Evolutionary conservation across 192 early-diverging fungal genomes (phyloP).

Genomic region (Gigaspora rosea): DNA sequence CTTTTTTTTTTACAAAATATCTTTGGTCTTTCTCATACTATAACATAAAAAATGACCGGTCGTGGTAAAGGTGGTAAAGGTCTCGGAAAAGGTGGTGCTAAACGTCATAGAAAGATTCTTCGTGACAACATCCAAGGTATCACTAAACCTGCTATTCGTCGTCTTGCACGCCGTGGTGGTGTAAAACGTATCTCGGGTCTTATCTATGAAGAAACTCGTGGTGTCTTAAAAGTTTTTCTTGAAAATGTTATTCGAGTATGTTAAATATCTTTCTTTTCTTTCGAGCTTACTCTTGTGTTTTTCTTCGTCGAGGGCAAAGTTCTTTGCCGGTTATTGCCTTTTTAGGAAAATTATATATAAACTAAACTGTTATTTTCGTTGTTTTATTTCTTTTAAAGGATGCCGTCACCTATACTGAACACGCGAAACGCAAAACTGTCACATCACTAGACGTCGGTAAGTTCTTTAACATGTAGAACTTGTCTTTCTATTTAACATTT

Average conservation of each 20-base stretch:
- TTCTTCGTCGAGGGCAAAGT: background rate
- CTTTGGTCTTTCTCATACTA: background rate
- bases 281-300: background rate
- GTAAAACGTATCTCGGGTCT: constrained; percentile 99
- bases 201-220: constrained; percentile 99
- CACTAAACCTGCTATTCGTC: constrained; percentile 69
- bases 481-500: background rate
- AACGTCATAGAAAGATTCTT: constrained; percentile 93
- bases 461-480: background rate
- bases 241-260: constrained; percentile 91
- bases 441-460: constrained; percentile 92
- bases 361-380: constrained; percentile 56
- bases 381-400: constrained; percentile 29
- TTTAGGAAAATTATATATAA: background rate
- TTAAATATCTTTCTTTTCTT: background rate
- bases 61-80: constrained; percentile 94
- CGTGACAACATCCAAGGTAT: constrained; percentile 73
- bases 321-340: background rate
- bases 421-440: constrained; percentile 99
- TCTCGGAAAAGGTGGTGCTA: constrained; percentile 91
- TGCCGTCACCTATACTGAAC: constrained; percentile 94
- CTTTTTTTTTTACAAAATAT: too few relatives aligned
- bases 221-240: constrained; percentile 96
- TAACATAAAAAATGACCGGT: constrained; percentile 71
- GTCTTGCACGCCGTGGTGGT: constrained; percentile 99